Evolutionary conservation across 805 yeast genomes (phyloP).

Genomic region (Starmerella gropengiesseri): DNA sequence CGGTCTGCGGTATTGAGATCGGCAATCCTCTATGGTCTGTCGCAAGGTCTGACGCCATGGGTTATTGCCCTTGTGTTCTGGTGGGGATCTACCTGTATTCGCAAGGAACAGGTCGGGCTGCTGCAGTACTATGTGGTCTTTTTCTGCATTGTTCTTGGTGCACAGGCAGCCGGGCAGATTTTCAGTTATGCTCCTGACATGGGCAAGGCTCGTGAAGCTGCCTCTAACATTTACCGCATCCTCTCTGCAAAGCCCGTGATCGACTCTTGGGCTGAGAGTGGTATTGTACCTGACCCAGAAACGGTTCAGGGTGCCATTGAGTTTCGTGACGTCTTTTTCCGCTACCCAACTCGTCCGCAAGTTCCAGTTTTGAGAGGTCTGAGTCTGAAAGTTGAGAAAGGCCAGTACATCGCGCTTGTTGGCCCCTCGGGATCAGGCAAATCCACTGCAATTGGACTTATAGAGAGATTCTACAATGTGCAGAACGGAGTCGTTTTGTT

Average conservation of each 20-base stretch:
- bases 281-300: constrained; percentile 26
- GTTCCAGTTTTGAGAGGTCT: constrained; percentile 43
- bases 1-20: constrained; percentile 26
- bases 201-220: constrained; percentile 34
- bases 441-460: constrained; percentile 44
- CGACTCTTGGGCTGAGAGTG: constrained; percentile 28
- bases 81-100: constrained; percentile 34
- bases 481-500: constrained; percentile 39
- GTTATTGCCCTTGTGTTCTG: constrained; percentile 35
- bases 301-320: constrained; percentile 40
- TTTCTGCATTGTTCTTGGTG: constrained; percentile 33
- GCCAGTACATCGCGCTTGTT: constrained; percentile 53
- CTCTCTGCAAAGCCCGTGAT: constrained; percentile 29
- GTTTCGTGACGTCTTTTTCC: constrained; percentile 48
- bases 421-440: constrained; percentile 58
- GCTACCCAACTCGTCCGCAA: constrained; percentile 52
- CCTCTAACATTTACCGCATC: constrained; percentile 29
- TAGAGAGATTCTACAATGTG: constrained; percentile 42
- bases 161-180: constrained; percentile 35
- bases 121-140: constrained; percentile 34
- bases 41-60: constrained; percentile 34
- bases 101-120: constrained; percentile 26
- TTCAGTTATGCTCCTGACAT: constrained; percentile 36
- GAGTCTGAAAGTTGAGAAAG: constrained; percentile 38
- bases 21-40: constrained; percentile 31